Conservation (phyloP, 805 yeast genomes). For the Clavispora vitiphila region DNA sequence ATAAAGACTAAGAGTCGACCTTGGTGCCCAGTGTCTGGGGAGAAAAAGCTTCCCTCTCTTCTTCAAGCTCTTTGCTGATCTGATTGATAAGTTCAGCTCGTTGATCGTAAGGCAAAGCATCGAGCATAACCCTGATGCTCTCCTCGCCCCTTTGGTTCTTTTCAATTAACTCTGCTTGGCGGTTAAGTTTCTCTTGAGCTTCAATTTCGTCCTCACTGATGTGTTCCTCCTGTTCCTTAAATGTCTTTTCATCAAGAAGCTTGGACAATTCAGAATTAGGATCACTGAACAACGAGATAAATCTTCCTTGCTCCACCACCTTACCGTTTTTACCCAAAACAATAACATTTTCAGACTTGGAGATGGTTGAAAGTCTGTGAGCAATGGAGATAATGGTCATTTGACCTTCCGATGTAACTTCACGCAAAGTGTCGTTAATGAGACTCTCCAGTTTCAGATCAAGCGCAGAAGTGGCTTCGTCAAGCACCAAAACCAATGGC, state of each 20-base stretch:
- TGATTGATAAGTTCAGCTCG: slow-evolving; percentile 26
- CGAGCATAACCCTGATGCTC: slow-evolving; percentile 26
- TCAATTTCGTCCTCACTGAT: slow-evolving; percentile 22
- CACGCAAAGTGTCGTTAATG: slow-evolving; percentile 38
- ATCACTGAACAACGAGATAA: slow-evolving; percentile 36
- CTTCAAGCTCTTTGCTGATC: slow-evolving; percentile 18
- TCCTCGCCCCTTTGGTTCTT: slow-evolving; percentile 16
- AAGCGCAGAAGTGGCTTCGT: slow-evolving; percentile 66
- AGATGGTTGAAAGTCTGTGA: slow-evolving; percentile 41
- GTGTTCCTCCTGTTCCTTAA: slow-evolving; percentile 16
- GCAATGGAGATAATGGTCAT: slow-evolving; percentile 43
- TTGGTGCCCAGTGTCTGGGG: slow-evolving; percentile 5
- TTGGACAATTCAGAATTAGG: slow-evolving; percentile 38
- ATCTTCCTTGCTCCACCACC: slow-evolving; percentile 37
- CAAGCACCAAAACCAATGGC: slow-evolving; percentile 59
- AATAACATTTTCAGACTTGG: slow-evolving; percentile 39
- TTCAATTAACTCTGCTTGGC: slow-evolving; percentile 21
- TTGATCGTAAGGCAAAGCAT: slow-evolving; percentile 32
- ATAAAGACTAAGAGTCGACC: slow-evolving; percentile 1
- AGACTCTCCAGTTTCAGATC: slow-evolving; percentile 48
- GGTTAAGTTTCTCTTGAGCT: slow-evolving; percentile 21
- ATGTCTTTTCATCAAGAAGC: slow-evolving; percentile 33
- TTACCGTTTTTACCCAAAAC: slow-evolving; percentile 39
- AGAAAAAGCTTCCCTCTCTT: slow-evolving; percentile 2
- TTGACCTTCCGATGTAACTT: slow-evolving; percentile 31